A percentile compares a stretch with the other conserved stretches of the same genome.
Evolutionary conservation across 306 rosid species (phyloP).

Genomic region (Prunus padus): DNA sequence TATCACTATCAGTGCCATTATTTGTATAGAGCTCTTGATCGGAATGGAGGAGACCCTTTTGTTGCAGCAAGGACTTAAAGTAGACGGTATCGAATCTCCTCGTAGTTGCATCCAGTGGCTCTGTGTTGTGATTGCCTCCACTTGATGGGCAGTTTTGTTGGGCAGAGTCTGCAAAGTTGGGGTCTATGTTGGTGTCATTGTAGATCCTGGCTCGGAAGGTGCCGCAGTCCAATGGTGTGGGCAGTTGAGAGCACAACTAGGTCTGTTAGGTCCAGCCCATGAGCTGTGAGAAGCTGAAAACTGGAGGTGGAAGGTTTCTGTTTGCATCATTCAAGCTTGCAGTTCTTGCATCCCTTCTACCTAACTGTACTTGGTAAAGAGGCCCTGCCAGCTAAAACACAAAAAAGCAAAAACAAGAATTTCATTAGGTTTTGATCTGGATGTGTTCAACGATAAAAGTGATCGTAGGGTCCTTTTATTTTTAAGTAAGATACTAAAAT

Average conservation of each 20-base stretch:
- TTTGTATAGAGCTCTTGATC: slow-evolving; percentile 31
- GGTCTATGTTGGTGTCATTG: slow-evolving; percentile 30
- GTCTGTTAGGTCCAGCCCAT: slow-evolving; percentile 26
- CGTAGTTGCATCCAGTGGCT: slow-evolving; percentile 17
- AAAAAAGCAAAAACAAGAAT: neutral
- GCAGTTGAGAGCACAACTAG: slow-evolving; percentile 39
- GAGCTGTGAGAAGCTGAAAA: slow-evolving; percentile 7
- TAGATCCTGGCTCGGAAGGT: slow-evolving; percentile 20
- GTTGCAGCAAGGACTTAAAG: slow-evolving; percentile 17
- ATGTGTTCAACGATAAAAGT: too few relatives aligned
- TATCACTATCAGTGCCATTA: slow-evolving; percentile 25
- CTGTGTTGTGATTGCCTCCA: slow-evolving; percentile 23
- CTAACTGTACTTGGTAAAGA: slow-evolving; percentile 24
- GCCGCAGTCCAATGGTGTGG: slow-evolving; percentile 37
- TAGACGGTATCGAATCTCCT: slow-evolving; percentile 27
- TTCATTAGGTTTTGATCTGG: neutral
- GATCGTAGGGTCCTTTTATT: too few relatives aligned
- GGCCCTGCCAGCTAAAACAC: slow-evolving; percentile 26
- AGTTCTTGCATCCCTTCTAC: slow-evolving; percentile 36
- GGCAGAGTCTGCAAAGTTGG: neutral
- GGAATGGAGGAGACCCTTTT: slow-evolving; percentile 34
- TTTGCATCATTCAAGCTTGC: slow-evolving; percentile 30
- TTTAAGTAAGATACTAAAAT: neutral
- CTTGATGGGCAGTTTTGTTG: slow-evolving; percentile 11
- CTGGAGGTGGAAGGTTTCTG: slow-evolving; percentile 30